Evolutionary conservation across 2,329 filamentous ascomycete genomes (phyloP), one percentile per base, ranked within the genome.

Genomic region (Sclerotiophoma versabilis): DNA sequence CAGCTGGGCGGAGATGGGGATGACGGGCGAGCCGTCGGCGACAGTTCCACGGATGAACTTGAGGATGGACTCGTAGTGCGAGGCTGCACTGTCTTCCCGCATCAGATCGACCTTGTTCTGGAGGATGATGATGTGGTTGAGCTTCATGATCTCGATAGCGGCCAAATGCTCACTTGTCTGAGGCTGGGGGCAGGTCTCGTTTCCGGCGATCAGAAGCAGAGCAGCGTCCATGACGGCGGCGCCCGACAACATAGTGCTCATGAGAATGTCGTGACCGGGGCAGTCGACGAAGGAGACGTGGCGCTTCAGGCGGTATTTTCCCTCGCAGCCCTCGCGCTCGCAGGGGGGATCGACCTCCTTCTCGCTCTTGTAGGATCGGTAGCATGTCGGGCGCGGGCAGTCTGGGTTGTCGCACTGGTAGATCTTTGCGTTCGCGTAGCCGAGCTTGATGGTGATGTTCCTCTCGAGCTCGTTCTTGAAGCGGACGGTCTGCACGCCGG

Each of bases 51-150:
- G 88, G 73, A 99, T 97, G 80, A 99, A 99, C 80, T 98, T 98
- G 71, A 96, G 84, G 66, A 99, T 99, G 1, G 93, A 97, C 78
- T 96, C 89, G 82, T 96, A 95, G 79, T 99, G 95, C 73, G 93
- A 87, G 72, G 92, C 86, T 42, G 96, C 95, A 59, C 90, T 91
- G 75, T 98, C 93, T 83, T 97, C 91, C 69, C 92, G 87, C 92
- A 99, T 98, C 68, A 99, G 80, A 76, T 99, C 95, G 71, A 99
- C 95, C 86, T 99, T 99, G 83, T 99, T 99, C 80, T 99, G 95
- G 55, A 99, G 86, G 73, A 99, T 98, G 76, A 99, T 96, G 79
- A 99, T 97, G 81, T 99, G 96, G 78, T 96, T 92, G 62, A 99
- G 87, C 84, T 99, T 99, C 95, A 99, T 99, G 76, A 99, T 99